Evolutionary conservation across 208 protist genomes (phyloP).

Genomic region (Strigomonas galati): DNA sequence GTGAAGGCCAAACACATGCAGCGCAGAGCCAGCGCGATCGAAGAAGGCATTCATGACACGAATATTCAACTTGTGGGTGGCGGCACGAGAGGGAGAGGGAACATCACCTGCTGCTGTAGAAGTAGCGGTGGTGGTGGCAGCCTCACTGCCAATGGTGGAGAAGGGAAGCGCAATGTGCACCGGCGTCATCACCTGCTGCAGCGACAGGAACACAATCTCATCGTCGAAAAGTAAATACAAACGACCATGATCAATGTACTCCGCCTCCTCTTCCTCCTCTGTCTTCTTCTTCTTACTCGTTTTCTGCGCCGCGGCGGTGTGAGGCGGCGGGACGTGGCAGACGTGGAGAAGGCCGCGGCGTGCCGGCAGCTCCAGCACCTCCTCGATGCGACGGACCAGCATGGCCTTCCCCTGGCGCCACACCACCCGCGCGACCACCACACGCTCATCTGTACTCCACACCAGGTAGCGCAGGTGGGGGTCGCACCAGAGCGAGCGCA

Average conservation of each 20-base stretch:
- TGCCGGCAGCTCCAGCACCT: slow-evolving; percentile 52
- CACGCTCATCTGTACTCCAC: slow-evolving; percentile 78
- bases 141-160: neutral
- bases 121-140: neutral
- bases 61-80: neutral
- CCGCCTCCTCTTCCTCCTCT: slow-evolving; percentile 6
- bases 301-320: neutral
- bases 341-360: slow-evolving; percentile 59
- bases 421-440: slow-evolving; percentile 45
- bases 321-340: slow-evolving; percentile 28
- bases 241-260: neutral
- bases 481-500: slow-evolving; percentile 72
- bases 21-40: slow-evolving; percentile 5
- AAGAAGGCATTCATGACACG: neutral
- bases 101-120: too few species aligned
- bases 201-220: slow-evolving; percentile 47
- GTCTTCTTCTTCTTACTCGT: neutral
- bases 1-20: slow-evolving; percentile 41
- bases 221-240: slow-evolving; percentile 71
- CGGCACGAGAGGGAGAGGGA: too few species aligned
- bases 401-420: slow-evolving; percentile 35
- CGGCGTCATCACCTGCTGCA: slow-evolving; percentile 47
- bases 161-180: slow-evolving; percentile 23
- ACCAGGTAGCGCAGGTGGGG: slow-evolving; percentile 52
- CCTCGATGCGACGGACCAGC: slow-evolving; percentile 44